phyloP scores from a whole-genome alignment of 768 basidiomycete species.

The Termitomyces sp. region DNA sequence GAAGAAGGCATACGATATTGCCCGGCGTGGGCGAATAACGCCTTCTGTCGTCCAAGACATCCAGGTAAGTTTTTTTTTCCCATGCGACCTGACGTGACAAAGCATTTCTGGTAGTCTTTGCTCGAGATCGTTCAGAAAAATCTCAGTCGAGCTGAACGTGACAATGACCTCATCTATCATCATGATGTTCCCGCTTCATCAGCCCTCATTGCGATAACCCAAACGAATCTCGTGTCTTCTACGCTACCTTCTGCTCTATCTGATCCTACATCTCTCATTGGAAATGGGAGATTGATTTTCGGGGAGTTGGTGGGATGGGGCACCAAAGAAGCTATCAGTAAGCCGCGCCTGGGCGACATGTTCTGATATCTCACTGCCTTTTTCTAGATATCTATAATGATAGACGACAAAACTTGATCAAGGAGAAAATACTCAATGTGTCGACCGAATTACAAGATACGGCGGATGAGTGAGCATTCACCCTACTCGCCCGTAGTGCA shows the following conservation, averaged over 20 bases:
- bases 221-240: constrained; percentile 64
- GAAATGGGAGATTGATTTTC: constrained; percentile 62
- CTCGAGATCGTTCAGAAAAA: constrained; percentile 68
- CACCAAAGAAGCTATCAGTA: constrained; percentile 86
- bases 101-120: constrained; percentile 57
- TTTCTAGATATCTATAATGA: constrained; percentile 80
- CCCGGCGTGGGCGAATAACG: constrained; percentile 60
- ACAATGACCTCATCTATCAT: constrained; percentile 96
- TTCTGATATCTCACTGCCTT: neutral
- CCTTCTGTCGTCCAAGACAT: constrained; percentile 72
- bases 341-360: constrained; percentile 23
- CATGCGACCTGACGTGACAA: constrained; percentile 5
- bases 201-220: constrained; percentile 61
- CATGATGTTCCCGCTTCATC: constrained; percentile 76
- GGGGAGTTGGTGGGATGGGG: constrained; percentile 81
- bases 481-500: neutral
- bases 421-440: constrained; percentile 61
- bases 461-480: constrained; percentile 52
- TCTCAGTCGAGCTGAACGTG: constrained; percentile 72
- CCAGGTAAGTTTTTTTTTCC: constrained; percentile 48
- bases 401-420: constrained; percentile 66
- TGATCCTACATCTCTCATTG: constrained; percentile 57
- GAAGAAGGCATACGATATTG: constrained; percentile 68
- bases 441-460: constrained; percentile 63
- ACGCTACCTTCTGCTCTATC: constrained; percentile 52